Conservation (phyloP, 495 filamentous ascomycete species). For the Schizothecium vesticola region DNA sequence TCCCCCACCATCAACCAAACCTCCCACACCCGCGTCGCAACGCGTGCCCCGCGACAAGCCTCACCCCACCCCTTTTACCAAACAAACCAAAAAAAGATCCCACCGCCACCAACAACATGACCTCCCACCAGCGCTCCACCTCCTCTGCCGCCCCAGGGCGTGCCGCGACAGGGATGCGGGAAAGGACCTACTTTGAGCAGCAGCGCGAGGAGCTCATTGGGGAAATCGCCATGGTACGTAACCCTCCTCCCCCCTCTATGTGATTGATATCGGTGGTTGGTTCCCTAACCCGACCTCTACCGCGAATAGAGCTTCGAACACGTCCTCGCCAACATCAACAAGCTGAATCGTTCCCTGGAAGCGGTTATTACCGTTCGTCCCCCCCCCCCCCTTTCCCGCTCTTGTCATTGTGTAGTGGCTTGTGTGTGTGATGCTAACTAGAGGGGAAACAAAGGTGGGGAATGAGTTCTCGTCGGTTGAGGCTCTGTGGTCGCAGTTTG, state of each 20-base stretch:
- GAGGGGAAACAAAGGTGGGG: conserved; percentile 58
- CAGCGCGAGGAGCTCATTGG: conserved; percentile 71
- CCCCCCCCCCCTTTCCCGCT: neutral
- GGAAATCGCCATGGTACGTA: conserved; percentile 69
- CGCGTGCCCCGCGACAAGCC: neutral
- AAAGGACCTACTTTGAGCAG: conserved; percentile 63
- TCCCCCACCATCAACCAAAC: neutral
- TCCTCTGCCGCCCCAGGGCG: conserved; percentile 1
- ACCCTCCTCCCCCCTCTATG: neutral
- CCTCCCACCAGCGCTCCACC: conserved; percentile 31
- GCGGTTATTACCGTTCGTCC: conserved; percentile 75
- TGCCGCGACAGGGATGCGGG: conserved; percentile 26
- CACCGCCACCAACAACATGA: conserved; percentile 21
- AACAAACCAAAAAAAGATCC: neutral
- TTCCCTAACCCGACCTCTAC: neutral
- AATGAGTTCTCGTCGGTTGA: conserved; percentile 97
- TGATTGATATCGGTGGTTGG: no score
- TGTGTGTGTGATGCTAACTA: neutral
- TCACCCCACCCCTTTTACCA: neutral
- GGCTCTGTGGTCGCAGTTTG: conserved; percentile 93
- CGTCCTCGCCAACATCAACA: conserved; percentile 93
- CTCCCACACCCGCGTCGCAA: neutral
- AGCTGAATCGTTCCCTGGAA: conserved; percentile 86
- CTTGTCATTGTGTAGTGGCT: no score
- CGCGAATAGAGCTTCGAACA: conserved; percentile 69